Base-by-base conservation (phyloP, 2,329 filamentous ascomycete species). In the Diaporthe velutina region DNA sequence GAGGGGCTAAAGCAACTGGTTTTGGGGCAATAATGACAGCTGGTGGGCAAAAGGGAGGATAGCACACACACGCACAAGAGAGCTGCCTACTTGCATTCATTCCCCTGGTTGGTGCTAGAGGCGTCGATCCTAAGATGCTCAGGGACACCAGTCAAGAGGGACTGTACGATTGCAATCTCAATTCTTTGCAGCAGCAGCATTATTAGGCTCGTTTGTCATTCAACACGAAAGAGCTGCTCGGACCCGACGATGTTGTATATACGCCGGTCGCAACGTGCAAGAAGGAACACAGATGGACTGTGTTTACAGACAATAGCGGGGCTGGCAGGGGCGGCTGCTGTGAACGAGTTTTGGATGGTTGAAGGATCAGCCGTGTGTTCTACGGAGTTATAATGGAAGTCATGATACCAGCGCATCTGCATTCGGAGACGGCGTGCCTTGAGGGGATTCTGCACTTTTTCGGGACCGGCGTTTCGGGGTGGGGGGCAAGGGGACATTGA, bases 351-450 rank as follows among this genome's bases (percentile, higher is more conserved):
- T 28, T 50, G 15, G 48, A 52, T 33, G 64, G 64, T 40, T 54
- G 48, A 19, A n/a, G 48, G 64, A 52, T 8, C 33, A 40, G 64
- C 48, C 33, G 45, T 54, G 22, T 68, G 64, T 54, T 68, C 64
- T 68, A 68, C 64, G 64, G 64, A 68, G 64, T 68, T 68, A 54
- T 68, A 68, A 68, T 68, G 64, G 64, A 68, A 68, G 64, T 68
- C 64, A 68, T 68, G 64, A 68, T 68, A 68, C 64, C 64, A 68
- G 64, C 64, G 64, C 64, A 68, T 54, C 45, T 68, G 64, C 64
- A 68, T 68, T 68, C 48, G 64, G 64, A 68, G 64, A 68, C 64
- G 64, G 64, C 64, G 64, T 68, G 64, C 64, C 33, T 68, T 40
- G 33, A 68, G 64, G 64, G 64, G 64, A 54, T 50, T 54, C 22